A percentile compares a stretch with the other conserved stretches of the same genome.
phyloP scores from a whole-genome alignment of 2,329 filamentous ascomycete genomes.

The Bisporella sp. region DNA sequence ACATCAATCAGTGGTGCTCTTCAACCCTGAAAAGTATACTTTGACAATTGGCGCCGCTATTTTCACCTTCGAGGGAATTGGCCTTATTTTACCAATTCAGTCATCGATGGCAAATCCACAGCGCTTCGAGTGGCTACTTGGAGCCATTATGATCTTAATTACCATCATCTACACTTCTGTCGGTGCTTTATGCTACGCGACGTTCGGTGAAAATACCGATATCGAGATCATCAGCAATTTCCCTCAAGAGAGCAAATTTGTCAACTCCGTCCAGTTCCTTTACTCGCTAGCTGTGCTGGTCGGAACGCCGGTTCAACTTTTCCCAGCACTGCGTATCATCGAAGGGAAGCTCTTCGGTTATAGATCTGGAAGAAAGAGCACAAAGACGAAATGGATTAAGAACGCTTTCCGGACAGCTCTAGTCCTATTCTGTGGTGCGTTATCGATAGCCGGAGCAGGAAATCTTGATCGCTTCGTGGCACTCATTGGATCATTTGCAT shows the following conservation, averaged over 20 bases:
- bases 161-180: conserved; percentile 82
- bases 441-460: conserved; percentile 85
- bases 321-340: conserved; percentile 90
- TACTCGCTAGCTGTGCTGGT: conserved; percentile 93
- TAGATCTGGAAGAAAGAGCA: conserved; percentile 84
- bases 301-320: conserved; percentile 89
- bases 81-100: conserved; percentile 93
- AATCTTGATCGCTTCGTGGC: conserved; percentile 95
- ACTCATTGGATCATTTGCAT: conserved; percentile 91
- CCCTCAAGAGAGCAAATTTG: conserved; percentile 86
- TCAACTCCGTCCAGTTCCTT: conserved; percentile 93
- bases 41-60: conserved; percentile 96
- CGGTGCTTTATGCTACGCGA: conserved; percentile 87
- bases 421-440: conserved; percentile 72
- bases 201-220: conserved; percentile 88
- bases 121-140: conserved; percentile 83
- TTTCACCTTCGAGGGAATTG: conserved; percentile 96
- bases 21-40: conserved; percentile 88
- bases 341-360: conserved; percentile 90
- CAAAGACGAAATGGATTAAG: conserved; percentile 98
- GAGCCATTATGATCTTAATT: conserved; percentile 87
- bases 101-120: conserved; percentile 86
- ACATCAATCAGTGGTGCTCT: conserved; percentile 71
- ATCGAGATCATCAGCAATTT: conserved; percentile 93
- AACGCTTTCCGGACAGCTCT: conserved; percentile 89